phyloP scores from a whole-genome alignment of 805 yeast species.

The Cyberlindnera nakhonratchasimensis region DNA sequence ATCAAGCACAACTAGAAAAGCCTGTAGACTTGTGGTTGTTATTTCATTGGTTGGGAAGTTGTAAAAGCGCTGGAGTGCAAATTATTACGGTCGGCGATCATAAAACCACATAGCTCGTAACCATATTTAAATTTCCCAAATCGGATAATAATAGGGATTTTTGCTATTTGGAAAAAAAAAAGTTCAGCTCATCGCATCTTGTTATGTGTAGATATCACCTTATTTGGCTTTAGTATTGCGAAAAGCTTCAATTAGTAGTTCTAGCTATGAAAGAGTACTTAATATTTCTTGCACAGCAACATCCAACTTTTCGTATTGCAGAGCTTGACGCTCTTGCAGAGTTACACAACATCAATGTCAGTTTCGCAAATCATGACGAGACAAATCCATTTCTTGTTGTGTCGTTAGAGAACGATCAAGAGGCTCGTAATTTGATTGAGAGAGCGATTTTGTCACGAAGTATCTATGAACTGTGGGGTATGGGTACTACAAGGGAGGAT shows the following conservation, averaged over 20 bases:
- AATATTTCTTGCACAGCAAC: conserved; percentile 82
- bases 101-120: not conserved
- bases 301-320: conserved; percentile 71
- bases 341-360: conserved; percentile 50
- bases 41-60: no score
- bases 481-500: conserved; percentile 51
- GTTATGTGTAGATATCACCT: not conserved
- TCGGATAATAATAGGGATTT: not conserved
- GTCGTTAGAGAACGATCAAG: conserved; percentile 58
- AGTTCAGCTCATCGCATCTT: conserved; percentile 1
- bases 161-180: no score
- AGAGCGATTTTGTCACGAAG: conserved; percentile 71
- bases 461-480: conserved; percentile 84
- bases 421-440: conserved; percentile 59
- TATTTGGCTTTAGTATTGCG: not conserved
- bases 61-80: no score
- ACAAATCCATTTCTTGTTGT: conserved; percentile 70
- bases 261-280: conserved; percentile 54
- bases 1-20: no score
- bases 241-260: not conserved
- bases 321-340: conserved; percentile 85
- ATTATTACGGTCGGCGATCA: no score
- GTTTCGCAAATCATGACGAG: conserved; percentile 55
- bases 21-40: no score
- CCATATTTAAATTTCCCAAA: not conserved